Base-by-base conservation (phyloP, 441 rosid genomes). In the Erodium trifolium region DNA sequence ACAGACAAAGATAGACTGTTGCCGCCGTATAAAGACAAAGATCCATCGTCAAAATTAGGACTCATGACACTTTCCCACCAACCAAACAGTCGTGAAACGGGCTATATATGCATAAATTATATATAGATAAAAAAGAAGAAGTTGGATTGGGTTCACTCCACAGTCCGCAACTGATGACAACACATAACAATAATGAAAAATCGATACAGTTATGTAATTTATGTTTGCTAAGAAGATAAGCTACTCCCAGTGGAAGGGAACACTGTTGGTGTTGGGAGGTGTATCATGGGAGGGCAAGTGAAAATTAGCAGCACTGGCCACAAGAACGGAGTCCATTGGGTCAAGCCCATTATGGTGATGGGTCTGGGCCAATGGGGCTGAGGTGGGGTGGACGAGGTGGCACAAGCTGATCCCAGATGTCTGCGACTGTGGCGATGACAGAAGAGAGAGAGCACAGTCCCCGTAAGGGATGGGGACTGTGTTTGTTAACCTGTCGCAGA, bases 371-470 rank as follows among this genome's bases (percentile, higher is more conserved):
- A 19, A 73, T 1, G 41, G 81, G 57, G 27, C 77, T 80, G 81
- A 73, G 14, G 4, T 53, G 60, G 78, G 59, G 82, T 64, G 73
- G 29, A 59, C 70, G 63, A 77, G 73, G 72, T 73, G 86, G 73
- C 63, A 68, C 76, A 82, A 67, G 68, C 74, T 66, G 60, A 78
- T 72, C 67, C 81, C 80, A 13, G 82, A 73, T 68, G 78, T 70
- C 75, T 76, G 86, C 37, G 76, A 73, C 70, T 45, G 79, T 23
- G 78, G 78, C 6, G 88, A 82, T 86, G 97, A 91, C 97, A 89
- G 97, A 86, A 88, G 97, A 91, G 97, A 91, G 97, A 86, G 95
- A 91, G 97, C 97, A 85, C 95, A 86, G 74, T 88, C 89, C 14
- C 87, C 84, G 75, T 83, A 83, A 14, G 41, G 75, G 65, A 78